Conservation (phyloP, 257 asterid genomes). For the Scutellaria barbata region DNA sequence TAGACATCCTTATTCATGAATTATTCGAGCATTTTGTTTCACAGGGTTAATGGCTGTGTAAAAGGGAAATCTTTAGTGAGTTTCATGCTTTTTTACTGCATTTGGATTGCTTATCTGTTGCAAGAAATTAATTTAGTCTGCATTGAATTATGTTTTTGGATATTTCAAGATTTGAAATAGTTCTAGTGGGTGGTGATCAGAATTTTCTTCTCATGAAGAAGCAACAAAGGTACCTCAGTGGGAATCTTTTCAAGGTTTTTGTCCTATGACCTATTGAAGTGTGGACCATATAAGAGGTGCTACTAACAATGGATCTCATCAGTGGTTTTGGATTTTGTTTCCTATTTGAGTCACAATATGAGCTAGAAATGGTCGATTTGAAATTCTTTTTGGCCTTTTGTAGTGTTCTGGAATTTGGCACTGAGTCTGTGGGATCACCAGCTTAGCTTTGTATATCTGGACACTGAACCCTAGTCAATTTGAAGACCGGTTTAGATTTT, state of each 20-base stretch:
- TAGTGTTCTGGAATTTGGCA: slow-evolving; percentile 26
- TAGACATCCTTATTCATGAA: neutral
- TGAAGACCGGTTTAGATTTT: neutral
- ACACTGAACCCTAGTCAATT: neutral
- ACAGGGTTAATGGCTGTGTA: neutral
- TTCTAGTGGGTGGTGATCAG: neutral
- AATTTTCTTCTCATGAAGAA: slow-evolving; percentile 22
- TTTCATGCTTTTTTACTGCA: neutral
- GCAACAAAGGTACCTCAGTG: neutral
- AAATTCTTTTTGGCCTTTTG: neutral
- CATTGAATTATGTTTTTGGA: neutral
- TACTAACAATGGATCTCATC: neutral
- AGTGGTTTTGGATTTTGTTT: neutral
- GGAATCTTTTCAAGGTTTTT: neutral
- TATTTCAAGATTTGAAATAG: neutral
- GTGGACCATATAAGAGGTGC: neutral
- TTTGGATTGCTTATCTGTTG: slow-evolving; percentile 18
- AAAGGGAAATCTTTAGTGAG: neutral
- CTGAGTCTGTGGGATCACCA: neutral
- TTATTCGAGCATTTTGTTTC: neutral
- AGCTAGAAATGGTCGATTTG: neutral
- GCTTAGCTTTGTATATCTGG: neutral
- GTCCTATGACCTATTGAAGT: neutral
- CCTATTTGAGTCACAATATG: neutral
- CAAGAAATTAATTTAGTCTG: slow-evolving; percentile 18